Evolutionary conservation across 495 filamentous ascomycete species (phyloP).

Genomic region (Lasiosphaeriaceae sp.): DNA sequence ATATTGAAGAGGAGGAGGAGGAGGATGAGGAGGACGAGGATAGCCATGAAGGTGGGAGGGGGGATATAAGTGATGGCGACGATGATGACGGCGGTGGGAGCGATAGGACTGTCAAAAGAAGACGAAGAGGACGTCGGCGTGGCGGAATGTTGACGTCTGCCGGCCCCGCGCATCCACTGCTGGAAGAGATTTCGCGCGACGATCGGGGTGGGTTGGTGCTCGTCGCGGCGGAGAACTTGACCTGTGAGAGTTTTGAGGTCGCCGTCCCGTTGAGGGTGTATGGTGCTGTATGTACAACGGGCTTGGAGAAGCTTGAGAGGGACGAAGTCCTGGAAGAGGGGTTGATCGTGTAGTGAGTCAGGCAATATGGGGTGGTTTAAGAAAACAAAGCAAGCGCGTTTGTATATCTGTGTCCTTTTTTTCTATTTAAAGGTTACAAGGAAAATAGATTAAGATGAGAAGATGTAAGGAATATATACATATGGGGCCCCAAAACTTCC

Average conservation of each 20-base stretch:
- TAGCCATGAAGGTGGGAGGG: not conserved
- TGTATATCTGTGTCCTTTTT: not conserved
- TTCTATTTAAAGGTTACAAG: too few relatives aligned
- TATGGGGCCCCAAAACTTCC: too few relatives aligned
- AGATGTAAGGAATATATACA: too few relatives aligned
- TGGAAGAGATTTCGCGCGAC: slow-evolving; percentile 63
- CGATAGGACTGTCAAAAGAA: not conserved
- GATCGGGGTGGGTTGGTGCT: slow-evolving; percentile 65
- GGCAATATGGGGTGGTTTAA: too few relatives aligned
- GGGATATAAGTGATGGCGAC: slow-evolving; percentile 3
- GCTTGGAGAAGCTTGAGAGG: slow-evolving; percentile 43
- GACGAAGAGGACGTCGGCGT: not conserved
- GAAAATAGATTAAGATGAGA: too few relatives aligned
- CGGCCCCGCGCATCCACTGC: slow-evolving; percentile 32
- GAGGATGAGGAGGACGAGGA: slow-evolving; percentile 15
- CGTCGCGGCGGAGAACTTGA: slow-evolving; percentile 68
- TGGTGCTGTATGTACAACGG: slow-evolving; percentile 54
- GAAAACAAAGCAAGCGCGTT: not conserved
- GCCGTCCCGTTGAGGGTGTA: slow-evolving; percentile 79
- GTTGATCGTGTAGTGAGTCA: slow-evolving; percentile 38
- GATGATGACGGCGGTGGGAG: slow-evolving; percentile 2
- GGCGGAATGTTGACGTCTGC: not conserved
- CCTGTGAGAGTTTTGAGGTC: slow-evolving; percentile 87
- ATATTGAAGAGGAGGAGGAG: slow-evolving; percentile 6
- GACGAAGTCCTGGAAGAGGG: slow-evolving; percentile 46